Evolutionary conservation across 495 filamentous ascomycete genomes (phyloP).

Genomic region (Neurospora sp.): DNA sequence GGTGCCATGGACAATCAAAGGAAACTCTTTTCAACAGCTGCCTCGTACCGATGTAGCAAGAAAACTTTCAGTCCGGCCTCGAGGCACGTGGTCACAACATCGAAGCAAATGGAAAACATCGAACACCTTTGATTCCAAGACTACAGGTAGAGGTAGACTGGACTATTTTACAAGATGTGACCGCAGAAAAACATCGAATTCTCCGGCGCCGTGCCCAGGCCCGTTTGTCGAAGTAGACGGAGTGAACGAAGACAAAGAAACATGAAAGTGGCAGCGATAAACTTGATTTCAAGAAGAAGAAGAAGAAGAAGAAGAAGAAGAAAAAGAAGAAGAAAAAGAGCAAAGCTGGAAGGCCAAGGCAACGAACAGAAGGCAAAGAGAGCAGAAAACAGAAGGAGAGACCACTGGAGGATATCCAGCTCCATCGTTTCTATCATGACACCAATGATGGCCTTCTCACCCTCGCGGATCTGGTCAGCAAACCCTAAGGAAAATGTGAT

Average conservation of each 20-base stretch:
- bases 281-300: not conserved
- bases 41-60: not conserved
- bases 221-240: not conserved
- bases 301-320: not conserved
- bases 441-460: not conserved
- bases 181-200: not conserved
- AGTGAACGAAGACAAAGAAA: not conserved
- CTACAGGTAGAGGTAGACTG: not conserved
- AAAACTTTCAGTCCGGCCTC: not conserved
- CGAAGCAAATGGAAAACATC: not conserved
- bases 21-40: not conserved
- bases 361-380: not conserved
- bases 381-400: not conserved
- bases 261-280: not conserved
- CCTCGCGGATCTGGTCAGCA: not conserved
- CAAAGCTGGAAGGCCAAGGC: not conserved
- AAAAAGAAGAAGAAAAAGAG: not conserved
- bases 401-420: not conserved
- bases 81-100: not conserved
- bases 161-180: not conserved
- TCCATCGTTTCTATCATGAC: not conserved
- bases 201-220: not conserved
- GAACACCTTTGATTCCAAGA: not conserved
- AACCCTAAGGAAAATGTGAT: too few species aligned
- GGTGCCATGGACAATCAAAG: not conserved